A percentile compares a stretch with the other conserved stretches of the same genome.
Evolutionary conservation across 2,329 filamentous ascomycete species (phyloP).

Genomic region (Lecanicillium sp.): DNA sequence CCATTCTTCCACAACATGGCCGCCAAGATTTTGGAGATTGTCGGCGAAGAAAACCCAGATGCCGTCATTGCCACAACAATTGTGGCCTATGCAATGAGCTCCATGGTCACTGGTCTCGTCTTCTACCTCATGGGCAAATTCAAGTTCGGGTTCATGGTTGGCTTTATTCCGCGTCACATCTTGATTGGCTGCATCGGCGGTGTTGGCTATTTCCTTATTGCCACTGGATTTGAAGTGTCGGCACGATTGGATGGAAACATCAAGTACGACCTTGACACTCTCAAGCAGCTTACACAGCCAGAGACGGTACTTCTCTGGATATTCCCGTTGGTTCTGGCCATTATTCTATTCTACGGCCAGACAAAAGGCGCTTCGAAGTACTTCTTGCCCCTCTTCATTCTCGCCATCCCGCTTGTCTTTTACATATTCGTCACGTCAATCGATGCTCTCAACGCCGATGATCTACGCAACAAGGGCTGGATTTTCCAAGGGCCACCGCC

Average conservation of each 20-base stretch:
- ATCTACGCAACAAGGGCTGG: constrained; percentile 72
- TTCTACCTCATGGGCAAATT: constrained; percentile 89
- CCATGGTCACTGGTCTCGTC: constrained; percentile 81
- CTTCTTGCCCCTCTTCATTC: constrained; percentile 80
- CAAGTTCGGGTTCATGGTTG: constrained; percentile 84
- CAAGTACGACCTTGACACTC: constrained; percentile 70
- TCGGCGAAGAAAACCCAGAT: constrained; percentile 75
- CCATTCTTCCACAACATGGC: constrained; percentile 99
- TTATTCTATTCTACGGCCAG: constrained; percentile 71
- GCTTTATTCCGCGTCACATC: constrained; percentile 95
- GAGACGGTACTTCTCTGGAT: constrained; percentile 80
- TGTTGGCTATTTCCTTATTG: constrained; percentile 89
- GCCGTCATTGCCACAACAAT: constrained; percentile 93
- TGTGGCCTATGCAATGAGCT: constrained; percentile 82
- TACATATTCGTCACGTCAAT: constrained; percentile 70
- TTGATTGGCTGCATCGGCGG: constrained; percentile 95
- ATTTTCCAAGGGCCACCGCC: constrained; percentile 82
- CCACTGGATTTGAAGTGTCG: constrained; percentile 90
- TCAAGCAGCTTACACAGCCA: constrained; percentile 64
- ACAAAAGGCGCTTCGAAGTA: constrained; percentile 74
- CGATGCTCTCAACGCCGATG: constrained; percentile 59
- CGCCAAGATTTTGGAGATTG: constrained; percentile 69
- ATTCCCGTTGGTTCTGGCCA: constrained; percentile 69
- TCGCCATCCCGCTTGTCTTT: constrained; percentile 68
- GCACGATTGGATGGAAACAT: constrained; percentile 81